Conservation (phyloP, 1,284 basidiomycete species). For the Xanthoconium separans region DNA sequence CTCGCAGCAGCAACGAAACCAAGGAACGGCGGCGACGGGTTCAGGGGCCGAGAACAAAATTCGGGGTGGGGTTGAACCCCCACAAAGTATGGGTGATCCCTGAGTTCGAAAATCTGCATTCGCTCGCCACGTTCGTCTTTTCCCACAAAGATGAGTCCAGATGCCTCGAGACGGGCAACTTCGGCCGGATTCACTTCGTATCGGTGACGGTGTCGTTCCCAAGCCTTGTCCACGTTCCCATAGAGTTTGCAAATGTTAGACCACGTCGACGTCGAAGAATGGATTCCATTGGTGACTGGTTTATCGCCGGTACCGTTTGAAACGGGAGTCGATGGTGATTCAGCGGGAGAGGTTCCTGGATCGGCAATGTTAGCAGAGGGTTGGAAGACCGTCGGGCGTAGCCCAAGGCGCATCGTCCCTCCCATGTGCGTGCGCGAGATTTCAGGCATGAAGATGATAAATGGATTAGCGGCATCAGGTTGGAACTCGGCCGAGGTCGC, state of each 20-base stretch:
- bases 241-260: constrained; percentile 81
- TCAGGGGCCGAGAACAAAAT: constrained; percentile 97
- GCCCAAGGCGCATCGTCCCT: constrained; percentile 96
- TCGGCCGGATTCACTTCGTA: constrained; percentile 96
- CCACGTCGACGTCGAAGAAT: constrained; percentile 51
- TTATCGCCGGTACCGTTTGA: constrained; percentile 11
- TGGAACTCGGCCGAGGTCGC: constrained; percentile 91
- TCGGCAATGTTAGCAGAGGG: constrained; percentile 27
- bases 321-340: constrained; percentile 5
- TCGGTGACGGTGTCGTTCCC: constrained; percentile 97
- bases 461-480: constrained; percentile 57
- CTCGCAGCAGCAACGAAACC: constrained; percentile 92
- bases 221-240: constrained; percentile 80
- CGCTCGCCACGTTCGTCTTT: constrained; percentile 95
- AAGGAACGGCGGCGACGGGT: constrained; percentile 97
- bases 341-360: constrained; percentile 13
- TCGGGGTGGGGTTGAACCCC: constrained; percentile 98
- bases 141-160: constrained; percentile 84
- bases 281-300: constrained; percentile 9
- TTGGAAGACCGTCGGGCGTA: constrained; percentile 92
- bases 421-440: constrained; percentile 98
- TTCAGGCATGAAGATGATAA: constrained; percentile 99
- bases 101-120: constrained; percentile 95
- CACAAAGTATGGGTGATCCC: constrained; percentile 93
- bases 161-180: constrained; percentile 71